phyloP scores from a whole-genome alignment of 305 asterid genomes.

The Rubia balearica region DNA sequence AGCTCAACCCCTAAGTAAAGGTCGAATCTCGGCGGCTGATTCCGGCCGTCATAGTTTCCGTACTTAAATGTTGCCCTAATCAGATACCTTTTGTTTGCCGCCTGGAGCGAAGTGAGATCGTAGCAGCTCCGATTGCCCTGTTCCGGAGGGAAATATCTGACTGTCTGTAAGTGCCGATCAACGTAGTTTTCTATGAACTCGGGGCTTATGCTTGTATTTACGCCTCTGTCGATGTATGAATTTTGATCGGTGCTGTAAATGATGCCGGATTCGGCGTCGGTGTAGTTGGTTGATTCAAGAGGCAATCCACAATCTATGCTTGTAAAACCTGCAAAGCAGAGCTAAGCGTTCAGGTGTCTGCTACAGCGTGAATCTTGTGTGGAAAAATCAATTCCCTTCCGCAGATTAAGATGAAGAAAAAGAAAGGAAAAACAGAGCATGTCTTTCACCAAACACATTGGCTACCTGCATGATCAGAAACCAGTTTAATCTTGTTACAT shows the following conservation, averaged over 20 bases:
- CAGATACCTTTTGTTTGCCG: slow-evolving; percentile 13
- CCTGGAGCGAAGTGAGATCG: slow-evolving; percentile 11
- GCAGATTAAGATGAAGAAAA: too few species aligned
- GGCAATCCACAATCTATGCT: slow-evolving; percentile 29
- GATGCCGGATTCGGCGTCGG: slow-evolving; percentile 3
- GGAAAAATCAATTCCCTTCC: too few species aligned
- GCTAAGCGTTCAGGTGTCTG: neutral
- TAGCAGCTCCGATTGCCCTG: slow-evolving; percentile 30
- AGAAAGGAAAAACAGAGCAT: too few species aligned
- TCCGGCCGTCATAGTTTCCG: slow-evolving; percentile 30
- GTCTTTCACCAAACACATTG: too few species aligned
- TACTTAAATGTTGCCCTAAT: slow-evolving; percentile 29
- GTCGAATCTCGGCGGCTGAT: slow-evolving; percentile 20
- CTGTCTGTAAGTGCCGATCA: slow-evolving; percentile 4
- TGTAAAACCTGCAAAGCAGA: slow-evolving; percentile 16
- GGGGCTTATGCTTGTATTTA: neutral
- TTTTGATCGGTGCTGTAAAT: slow-evolving; percentile 11
- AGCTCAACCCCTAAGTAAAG: slow-evolving; percentile 28
- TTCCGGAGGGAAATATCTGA: slow-evolving; percentile 23
- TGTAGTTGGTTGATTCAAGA: neutral
- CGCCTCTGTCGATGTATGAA: slow-evolving; percentile 14
- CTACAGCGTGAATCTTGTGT: too few species aligned
- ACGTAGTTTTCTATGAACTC: neutral
- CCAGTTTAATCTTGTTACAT: too few species aligned
- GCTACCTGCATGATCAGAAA: too few species aligned